Base-by-base conservation (phyloP, 1,139 yeast genomes). In the Oligophagozyma castellii region DNA sequence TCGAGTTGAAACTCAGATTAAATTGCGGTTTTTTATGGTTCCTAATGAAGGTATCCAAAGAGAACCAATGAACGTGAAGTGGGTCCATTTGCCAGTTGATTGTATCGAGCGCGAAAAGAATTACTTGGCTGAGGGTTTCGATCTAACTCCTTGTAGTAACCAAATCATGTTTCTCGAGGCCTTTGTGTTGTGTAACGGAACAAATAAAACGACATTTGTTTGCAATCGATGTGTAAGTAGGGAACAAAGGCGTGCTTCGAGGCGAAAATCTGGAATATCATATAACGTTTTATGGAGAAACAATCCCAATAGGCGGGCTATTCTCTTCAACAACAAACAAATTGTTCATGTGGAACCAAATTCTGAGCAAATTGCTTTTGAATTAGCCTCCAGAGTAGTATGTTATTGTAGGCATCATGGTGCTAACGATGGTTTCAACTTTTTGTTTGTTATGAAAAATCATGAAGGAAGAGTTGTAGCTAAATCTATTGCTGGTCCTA, bases 351-450 rank as follows among this genome's bases (percentile, higher is more conserved):
- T 84, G 45, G 80, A 84, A 7, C 60, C 61, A 22, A 25, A 23
- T 15, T 12, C 19, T 5, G 42, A 30, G 25, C 36, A 30, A 23
- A 59, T 73, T 40, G 61, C 66, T 8, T 56, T 86, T 31, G 93
- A 80, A 33, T 59, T 89, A 18, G 75, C 86, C 19, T 76, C 93
- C 10, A 70, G 98, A 56, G 73, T 89, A 25, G 89, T 89, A 6
- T 89, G 98, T 53, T 89, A 89, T 54, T 86, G 95, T 56, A 73
- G 96, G 43, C 98, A 89, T 54, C 96, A 89, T 55, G 72, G 73
- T 41, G 94, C 86, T 37, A 61, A 73, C 16, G 69, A 68, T 30
- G 96, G 96, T 1, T 89, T 84, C 58, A 57, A 58, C 43, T 60
- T 86, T 22, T 59, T 84, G 26, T 73, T 84, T 42, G 73, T 83